phyloP scores from a whole-genome alignment of 2,329 filamentous ascomycete genomes.

The Gaeumannomyces sp. region DNA sequence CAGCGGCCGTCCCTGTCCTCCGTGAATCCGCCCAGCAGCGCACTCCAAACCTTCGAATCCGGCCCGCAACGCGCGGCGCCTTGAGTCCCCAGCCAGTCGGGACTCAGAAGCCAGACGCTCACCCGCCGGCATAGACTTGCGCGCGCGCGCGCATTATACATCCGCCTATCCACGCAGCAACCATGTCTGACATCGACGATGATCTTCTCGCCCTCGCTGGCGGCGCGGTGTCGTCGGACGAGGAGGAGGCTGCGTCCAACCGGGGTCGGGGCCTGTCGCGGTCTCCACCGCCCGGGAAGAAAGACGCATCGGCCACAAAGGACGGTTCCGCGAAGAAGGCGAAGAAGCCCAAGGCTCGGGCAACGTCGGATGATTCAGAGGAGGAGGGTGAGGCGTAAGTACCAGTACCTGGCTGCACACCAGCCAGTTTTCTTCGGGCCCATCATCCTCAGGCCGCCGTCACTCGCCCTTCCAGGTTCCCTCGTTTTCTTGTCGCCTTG shows the following conservation, averaged over 20 bases:
- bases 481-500: neutral
- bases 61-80: neutral
- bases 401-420: neutral
- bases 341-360: constrained; percentile 46
- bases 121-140: neutral
- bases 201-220: constrained; percentile 91
- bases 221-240: constrained; percentile 59
- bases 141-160: too few relatives aligned
- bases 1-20: too few relatives aligned
- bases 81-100: neutral
- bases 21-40: neutral
- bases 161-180: constrained; percentile 16
- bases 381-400: constrained; percentile 83
- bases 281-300: constrained; percentile 36
- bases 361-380: constrained; percentile 42
- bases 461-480: neutral
- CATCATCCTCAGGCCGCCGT: neutral
- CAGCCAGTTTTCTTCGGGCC: neutral
- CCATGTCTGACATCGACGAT: constrained; percentile 85
- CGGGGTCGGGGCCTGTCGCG: constrained; percentile 49
- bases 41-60: neutral
- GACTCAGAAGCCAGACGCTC: too few relatives aligned
- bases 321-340: constrained; percentile 27
- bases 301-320: constrained; percentile 29
- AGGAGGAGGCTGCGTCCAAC: constrained; percentile 48